phyloP scores from a whole-genome alignment of 1,139 yeast species.

The Chernovozyma aurita region DNA sequence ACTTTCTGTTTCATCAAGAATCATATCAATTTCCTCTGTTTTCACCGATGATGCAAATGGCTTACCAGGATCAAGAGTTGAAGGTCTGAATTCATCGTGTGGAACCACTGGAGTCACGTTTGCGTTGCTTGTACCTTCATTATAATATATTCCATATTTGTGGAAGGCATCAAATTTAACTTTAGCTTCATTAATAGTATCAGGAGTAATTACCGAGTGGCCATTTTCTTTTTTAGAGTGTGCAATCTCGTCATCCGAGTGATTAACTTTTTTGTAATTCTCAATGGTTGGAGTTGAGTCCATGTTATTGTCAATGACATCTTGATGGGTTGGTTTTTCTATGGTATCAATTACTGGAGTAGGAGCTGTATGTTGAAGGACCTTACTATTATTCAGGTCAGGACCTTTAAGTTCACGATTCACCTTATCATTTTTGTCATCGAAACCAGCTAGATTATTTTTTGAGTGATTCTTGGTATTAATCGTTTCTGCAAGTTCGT shows the following conservation, averaged over 20 bases:
- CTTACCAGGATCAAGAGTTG: conserved; percentile 9
- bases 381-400: not conserved
- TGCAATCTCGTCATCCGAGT: not conserved
- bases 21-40: conserved; percentile 10
- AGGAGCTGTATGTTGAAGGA: not conserved
- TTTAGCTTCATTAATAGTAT: not conserved
- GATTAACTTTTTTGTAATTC: not conserved
- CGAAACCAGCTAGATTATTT: not conserved
- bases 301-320: not conserved
- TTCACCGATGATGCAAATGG: conserved; percentile 1
- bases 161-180: not conserved
- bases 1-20: conserved; percentile 11
- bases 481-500: conserved; percentile 17
- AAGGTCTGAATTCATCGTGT: not conserved
- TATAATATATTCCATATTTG: not conserved
- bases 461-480: conserved; percentile 9
- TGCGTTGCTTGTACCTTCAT: not conserved
- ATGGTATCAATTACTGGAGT: not conserved
- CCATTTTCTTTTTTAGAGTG: not conserved
- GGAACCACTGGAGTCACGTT: not conserved
- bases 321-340: not conserved
- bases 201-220: too few species aligned
- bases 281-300: not conserved
- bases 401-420: too few species aligned
- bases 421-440: not conserved